Conservation (phyloP, 1,284 basidiomycete species). For the Cutaneotrichosporon arboriforme region DNA sequence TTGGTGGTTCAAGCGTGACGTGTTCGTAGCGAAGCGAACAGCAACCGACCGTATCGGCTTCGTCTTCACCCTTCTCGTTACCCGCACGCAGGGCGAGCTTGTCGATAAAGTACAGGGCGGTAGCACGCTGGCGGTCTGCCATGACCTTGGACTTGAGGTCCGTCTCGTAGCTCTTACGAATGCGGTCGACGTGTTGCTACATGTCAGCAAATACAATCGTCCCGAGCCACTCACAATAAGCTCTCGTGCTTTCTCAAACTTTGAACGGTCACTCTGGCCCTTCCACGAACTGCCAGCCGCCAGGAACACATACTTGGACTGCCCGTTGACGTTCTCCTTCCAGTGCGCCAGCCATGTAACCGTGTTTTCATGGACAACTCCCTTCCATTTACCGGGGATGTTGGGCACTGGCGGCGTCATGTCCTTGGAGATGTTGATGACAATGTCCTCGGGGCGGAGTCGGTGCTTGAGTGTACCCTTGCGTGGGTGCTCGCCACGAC, state of each 20-base stretch:
- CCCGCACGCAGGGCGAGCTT: conserved; percentile 89
- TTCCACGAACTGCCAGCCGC: conserved; percentile 90
- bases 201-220: background rate
- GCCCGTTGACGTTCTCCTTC: conserved; percentile 90
- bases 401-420: conserved; percentile 73
- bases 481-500: conserved; percentile 96
- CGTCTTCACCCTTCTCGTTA: conserved; percentile 97
- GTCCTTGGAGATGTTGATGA: conserved; percentile 79
- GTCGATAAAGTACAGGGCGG: conserved; percentile 97
- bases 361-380: conserved; percentile 77
- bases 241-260: conserved; percentile 94
- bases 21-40: conserved; percentile 93
- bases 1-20: conserved; percentile 79
- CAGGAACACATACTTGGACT: conserved; percentile 93
- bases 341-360: conserved; percentile 97
- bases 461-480: conserved; percentile 93
- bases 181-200: conserved; percentile 81
- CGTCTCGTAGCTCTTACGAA: conserved; percentile 76
- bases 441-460: conserved; percentile 86
- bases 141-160: conserved; percentile 84
- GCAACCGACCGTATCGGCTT: conserved; percentile 95
- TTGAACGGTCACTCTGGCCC: conserved; percentile 90
- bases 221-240: conserved; percentile 62
- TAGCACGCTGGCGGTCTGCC: conserved; percentile 87
- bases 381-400: conserved; percentile 80